Evolutionary conservation across 2,329 filamentous ascomycete genomes (phyloP).

Genomic region (Phialemonium atrogriseum): DNA sequence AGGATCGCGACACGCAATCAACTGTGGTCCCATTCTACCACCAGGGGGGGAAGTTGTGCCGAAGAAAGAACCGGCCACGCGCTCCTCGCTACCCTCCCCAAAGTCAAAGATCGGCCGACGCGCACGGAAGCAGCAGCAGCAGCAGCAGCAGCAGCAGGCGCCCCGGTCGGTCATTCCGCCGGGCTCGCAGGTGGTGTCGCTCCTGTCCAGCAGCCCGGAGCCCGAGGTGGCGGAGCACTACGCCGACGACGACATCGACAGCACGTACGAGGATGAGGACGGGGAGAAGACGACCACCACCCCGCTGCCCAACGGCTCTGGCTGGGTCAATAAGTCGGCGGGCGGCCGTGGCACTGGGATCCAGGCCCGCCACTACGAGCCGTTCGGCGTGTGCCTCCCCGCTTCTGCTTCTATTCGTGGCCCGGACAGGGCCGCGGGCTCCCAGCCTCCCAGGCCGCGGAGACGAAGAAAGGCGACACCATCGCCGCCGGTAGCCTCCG

Average conservation of each 20-base stretch:
- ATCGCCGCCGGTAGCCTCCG: no score
- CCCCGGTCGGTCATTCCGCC: conserved; percentile 17
- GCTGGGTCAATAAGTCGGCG: conserved; percentile 13
- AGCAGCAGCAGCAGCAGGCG: not conserved
- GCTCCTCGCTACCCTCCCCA: no score
- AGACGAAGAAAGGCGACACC: no score
- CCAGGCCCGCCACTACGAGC: no score
- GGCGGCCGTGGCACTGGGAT: conserved; percentile 5
- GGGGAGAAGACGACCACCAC: no score
- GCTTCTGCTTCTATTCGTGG: not conserved
- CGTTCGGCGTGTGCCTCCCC: no score
- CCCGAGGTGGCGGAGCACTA: conserved; percentile 24
- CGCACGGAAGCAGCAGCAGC: not conserved
- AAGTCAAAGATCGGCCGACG: no score
- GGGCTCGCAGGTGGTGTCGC: conserved; percentile 27
- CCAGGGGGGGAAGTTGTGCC: no score
- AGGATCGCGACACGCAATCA: not conserved
- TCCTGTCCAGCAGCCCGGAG: conserved; percentile 24
- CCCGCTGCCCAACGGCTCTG: conserved; percentile 7
- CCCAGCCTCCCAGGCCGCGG: no score
- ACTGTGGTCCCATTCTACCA: not conserved
- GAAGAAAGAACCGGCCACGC: not conserved
- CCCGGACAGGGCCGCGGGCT: not conserved
- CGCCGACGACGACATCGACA: conserved; percentile 30
- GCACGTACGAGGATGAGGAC: conserved; percentile 18